phyloP scores from a whole-genome alignment of 441 rosid genomes.

The Omphalea diandra region DNA sequence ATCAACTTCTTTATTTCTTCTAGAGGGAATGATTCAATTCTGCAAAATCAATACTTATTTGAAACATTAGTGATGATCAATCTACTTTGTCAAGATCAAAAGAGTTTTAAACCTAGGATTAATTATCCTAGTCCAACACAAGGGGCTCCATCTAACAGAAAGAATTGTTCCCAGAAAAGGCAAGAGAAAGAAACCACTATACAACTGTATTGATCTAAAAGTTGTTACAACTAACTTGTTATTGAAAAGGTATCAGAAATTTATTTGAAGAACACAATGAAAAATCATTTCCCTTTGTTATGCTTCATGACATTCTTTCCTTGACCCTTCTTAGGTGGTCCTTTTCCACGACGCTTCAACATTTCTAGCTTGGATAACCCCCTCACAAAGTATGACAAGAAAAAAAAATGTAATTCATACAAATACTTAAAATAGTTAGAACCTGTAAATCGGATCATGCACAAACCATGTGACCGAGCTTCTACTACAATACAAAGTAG shows the following conservation, averaged over 20 bases:
- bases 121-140: too few species aligned
- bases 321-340: conserved; percentile 81
- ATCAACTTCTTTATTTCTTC: too few species aligned
- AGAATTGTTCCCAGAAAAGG: not conserved
- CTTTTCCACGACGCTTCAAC: conserved; percentile 79
- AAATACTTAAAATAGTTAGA: too few species aligned
- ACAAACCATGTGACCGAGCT: not conserved
- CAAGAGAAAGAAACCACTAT: not conserved
- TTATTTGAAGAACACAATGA: not conserved
- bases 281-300: conserved; percentile 39
- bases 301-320: conserved; percentile 70
- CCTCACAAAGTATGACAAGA: conserved; percentile 28
- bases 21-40: too few species aligned
- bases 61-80: too few species aligned
- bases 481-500: not conserved
- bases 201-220: not conserved
- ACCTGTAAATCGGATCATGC: not conserved
- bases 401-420: too few species aligned
- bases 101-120: too few species aligned
- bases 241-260: not conserved
- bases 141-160: not conserved
- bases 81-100: too few species aligned
- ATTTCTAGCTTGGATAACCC: conserved; percentile 69
- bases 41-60: too few species aligned
- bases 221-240: not conserved